Evolutionary conservation across 148 eudicot genomes (phyloP), one percentile per base, ranked within the genome.

Genomic region (Pouteria glomerata): DNA sequence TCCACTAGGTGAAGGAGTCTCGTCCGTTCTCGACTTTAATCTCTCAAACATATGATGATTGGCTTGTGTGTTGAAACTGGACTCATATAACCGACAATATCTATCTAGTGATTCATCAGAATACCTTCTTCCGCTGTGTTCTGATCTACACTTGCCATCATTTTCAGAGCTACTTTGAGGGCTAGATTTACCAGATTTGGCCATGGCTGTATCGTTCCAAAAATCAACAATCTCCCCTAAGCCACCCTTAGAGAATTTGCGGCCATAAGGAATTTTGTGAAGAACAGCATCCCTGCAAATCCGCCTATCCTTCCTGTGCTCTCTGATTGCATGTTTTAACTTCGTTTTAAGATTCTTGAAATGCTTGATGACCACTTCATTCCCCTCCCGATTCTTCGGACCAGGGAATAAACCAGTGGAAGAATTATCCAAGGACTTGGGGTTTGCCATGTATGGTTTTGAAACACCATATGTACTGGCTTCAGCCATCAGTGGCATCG

Each of bases 191-290:
- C 31, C 19, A 55, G 11, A 30, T 55, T 33, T 69, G 6, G 2
- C 29, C 52, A 6, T 39, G 31, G 23, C 8, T 76, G 68, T 48
- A 45, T 70, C 73, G 44, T 67, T 66, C 53, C 19, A 1, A 3
- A 31, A 21, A 63, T 33, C 69, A 30, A 47, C 23, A 5, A 8
- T 11, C 31, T 61, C 63, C 47, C 77, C 84, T 27, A 59, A 73
- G 2, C 13, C 68, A 14, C 71, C 81, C 41, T 85, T 82, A 1
- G 82, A 70, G 29, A 69, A 70, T n/a, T 76, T 86, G 15, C 69
- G 75, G 8, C 93, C 97, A 63, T 81, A 84, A 39, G 97, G 97
- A 57, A 95, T 77, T 74, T 86, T 95, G 61, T 94, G 93, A 74
- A 88, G 81, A 26, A 88, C 76, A 0, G 91, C 96, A 79, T 95